Conservation (phyloP, 2,329 filamentous ascomycete species). For the Penicillium glabrum region DNA sequence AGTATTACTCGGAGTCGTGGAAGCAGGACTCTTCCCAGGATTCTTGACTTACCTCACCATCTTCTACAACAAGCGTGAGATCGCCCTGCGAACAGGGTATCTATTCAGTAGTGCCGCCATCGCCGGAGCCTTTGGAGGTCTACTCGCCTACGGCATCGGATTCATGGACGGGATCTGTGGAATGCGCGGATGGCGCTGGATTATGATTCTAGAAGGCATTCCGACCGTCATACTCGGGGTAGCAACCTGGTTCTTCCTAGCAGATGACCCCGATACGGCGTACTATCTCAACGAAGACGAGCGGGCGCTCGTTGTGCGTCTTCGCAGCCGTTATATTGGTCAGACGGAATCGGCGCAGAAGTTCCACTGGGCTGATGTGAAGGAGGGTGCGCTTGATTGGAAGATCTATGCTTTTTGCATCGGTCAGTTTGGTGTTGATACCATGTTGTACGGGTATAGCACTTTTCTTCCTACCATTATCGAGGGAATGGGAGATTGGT, state of each 20-base stretch:
- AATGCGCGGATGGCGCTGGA: constrained; percentile 69
- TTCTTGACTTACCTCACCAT: constrained; percentile 69
- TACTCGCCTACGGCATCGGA: constrained; percentile 72
- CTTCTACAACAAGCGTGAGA: constrained; percentile 73
- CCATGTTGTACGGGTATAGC: constrained; percentile 75
- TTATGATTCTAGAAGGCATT: constrained; percentile 62
- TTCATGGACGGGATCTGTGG: constrained; percentile 68
- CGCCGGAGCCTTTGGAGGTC: constrained; percentile 69
- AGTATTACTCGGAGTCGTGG: constrained; percentile 66
- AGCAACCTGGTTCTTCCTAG: constrained; percentile 58
- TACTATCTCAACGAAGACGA: constrained; percentile 62
- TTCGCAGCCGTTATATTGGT: constrained; percentile 53
- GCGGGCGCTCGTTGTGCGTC: constrained; percentile 55
- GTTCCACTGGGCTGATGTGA: constrained; percentile 64
- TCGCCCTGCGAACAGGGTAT: constrained; percentile 71
- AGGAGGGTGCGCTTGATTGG: constrained; percentile 69
- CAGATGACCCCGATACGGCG: constrained; percentile 66
- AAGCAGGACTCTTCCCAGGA: constrained; percentile 70
- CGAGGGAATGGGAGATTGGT: constrained; percentile 64
- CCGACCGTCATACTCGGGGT: constrained; percentile 58
- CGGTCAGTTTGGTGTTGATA: constrained; percentile 71
- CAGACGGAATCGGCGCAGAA: constrained; percentile 51
- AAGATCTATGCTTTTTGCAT: constrained; percentile 70
- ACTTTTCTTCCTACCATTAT: constrained; percentile 81
- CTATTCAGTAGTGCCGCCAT: constrained; percentile 66